A percentile compares a stretch with the other conserved stretches of the same genome.
Conservation (phyloP, 2,329 filamentous ascomycete species). For the Talaromyces sp. region DNA sequence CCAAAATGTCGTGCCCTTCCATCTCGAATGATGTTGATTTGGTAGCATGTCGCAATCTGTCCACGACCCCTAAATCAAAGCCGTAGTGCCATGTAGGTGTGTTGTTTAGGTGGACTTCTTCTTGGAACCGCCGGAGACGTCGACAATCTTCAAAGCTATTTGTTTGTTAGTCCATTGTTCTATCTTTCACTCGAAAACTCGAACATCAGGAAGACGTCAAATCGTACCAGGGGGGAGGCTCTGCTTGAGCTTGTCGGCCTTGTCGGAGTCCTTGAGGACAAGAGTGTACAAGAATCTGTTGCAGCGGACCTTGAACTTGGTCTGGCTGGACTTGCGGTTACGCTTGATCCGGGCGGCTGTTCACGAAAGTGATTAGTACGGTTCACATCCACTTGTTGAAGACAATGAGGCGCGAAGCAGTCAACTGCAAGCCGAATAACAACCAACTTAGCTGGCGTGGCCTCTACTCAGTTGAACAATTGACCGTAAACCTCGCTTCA, state of each 20-base stretch:
- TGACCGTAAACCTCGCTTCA: neutral
- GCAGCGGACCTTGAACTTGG: conserved; percentile 99
- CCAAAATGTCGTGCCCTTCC: neutral
- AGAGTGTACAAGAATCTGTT: conserved; percentile 94
- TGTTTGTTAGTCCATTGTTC: conserved; percentile 2
- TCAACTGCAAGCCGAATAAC: neutral
- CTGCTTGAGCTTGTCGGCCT: conserved; percentile 99
- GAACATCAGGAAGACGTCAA: no score
- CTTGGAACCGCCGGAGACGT: conserved; percentile 44
- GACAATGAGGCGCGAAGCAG: conserved; percentile 5
- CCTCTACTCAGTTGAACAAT: neutral
- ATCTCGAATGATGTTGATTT: neutral
- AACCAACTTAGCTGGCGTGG: no score
- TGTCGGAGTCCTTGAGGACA: conserved; percentile 96
- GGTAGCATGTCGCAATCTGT: conserved; percentile 2
- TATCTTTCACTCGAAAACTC: no score
- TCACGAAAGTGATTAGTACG: conserved; percentile 5
- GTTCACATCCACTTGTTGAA: neutral
- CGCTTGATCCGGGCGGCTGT: conserved; percentile 91
- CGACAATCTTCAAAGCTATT: conserved; percentile 44
- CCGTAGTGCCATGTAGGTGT: neutral
- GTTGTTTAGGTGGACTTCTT: conserved; percentile 44
- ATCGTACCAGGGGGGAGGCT: conserved; percentile 90
- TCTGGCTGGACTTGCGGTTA: conserved; percentile 82
- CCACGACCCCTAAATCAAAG: neutral